Percentiles rank a stretch among this genome's conserved stretches.
Conservation (phyloP, 148 eudicot species). For the Beta vulgaris region DNA sequence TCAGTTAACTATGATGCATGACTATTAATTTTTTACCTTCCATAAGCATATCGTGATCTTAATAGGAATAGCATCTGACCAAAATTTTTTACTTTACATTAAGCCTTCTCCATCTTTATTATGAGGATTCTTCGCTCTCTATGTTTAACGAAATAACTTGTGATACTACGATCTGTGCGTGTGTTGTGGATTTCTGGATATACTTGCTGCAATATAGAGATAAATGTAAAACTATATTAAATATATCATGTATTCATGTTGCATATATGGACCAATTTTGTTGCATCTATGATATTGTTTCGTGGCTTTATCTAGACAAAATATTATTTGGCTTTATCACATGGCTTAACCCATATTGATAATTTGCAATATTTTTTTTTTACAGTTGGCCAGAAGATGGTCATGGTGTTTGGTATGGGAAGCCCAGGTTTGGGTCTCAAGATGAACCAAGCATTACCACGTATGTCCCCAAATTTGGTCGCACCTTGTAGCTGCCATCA, state of each 20-base stretch:
- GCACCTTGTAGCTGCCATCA: too few species aligned
- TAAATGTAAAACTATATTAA: too few species aligned
- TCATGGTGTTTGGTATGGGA: not conserved
- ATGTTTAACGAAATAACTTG: too few species aligned
- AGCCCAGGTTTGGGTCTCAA: not conserved
- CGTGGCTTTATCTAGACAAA: not conserved
- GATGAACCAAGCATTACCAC: not conserved
- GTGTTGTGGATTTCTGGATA: not conserved
- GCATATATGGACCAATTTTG: not conserved
- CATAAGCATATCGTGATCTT: too few species aligned
- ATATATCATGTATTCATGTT: not conserved
- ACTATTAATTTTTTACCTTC: too few species aligned
- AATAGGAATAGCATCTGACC: too few species aligned
- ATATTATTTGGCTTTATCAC: too few species aligned
- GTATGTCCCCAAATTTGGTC: not conserved
- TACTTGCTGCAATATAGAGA: not conserved
- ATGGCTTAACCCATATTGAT: not conserved
- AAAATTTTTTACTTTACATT: too few species aligned
- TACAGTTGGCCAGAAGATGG: not conserved
- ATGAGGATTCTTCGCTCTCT: too few species aligned
- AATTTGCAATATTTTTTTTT: not conserved
- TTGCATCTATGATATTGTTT: not conserved
- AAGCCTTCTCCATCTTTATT: too few species aligned
- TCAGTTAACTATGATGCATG: too few species aligned
- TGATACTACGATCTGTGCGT: not conserved